Evolutionary conservation across 768 basidiomycete genomes (phyloP), one percentile per base, ranked within the genome.

Genomic region (Amanita muscaria): DNA sequence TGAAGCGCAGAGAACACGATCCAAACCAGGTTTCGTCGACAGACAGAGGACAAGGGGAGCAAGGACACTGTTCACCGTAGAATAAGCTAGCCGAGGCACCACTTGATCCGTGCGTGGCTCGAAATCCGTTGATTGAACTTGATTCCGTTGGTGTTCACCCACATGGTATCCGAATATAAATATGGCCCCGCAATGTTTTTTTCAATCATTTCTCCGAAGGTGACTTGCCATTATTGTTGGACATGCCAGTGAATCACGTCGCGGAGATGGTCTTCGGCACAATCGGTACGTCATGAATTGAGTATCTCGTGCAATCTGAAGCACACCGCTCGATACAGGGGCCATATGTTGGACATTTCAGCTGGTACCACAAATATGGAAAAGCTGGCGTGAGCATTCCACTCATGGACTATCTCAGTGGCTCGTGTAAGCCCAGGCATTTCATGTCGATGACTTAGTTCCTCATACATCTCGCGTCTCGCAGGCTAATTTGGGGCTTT

Each of bases 181-280:
- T 18, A 34, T 29, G 15, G 24, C 29, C 25, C 34, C 19, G n/a
- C 32, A 10, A 35, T 11, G 33, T 32, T 14, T 4, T 19, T 27
- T 18, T n/a, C n/a, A n/a, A n/a, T n/a, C n/a, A n/a, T n/a, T n/a
- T n/a, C n/a, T n/a, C n/a, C n/a, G n/a, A n/a, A n/a, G n/a, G n/a
- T n/a, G n/a, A n/a, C n/a, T n/a, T n/a, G n/a, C n/a, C n/a, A n/a
- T n/a, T n/a, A n/a, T n/a, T n/a, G n/a, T n/a, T n/a, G 15, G 22
- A 35, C 7, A 76, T 75, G 70, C 65, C 65, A 14, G 66, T 56
- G 7, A 82, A 80, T 50, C 36, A 60, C 5, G 68, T 68, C 2
- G 75, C 73, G 11, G 83, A 84, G 59, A 83, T 86, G 54, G 78
- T 74, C 5, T 65, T 86, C 5, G 84, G 79, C 3, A 86, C 82